Percentiles rank a stretch among this genome's conserved stretches.
Conservation (phyloP, 1,284 basidiomycete species). For the Boletus nobilissimus region DNA sequence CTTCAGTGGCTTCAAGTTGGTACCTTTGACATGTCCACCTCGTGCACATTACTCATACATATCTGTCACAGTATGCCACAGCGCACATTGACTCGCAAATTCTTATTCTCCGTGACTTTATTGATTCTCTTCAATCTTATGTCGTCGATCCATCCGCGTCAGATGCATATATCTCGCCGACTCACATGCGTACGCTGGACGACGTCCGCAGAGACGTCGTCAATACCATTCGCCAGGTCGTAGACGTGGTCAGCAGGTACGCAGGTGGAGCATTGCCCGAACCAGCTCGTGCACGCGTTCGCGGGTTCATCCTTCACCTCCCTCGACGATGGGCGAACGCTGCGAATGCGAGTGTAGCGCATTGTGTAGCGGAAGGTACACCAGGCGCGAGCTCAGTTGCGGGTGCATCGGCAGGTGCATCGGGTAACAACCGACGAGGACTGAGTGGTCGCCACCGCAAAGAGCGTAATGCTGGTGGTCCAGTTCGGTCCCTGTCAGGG, state of each 20-base stretch:
- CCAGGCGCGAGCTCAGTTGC: conserved; percentile 45
- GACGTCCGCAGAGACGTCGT: conserved; percentile 86
- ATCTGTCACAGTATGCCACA: conserved; percentile 78
- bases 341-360: conserved; percentile 32
- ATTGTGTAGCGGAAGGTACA: conserved; percentile 39
- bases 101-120: conserved; percentile 83
- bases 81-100: conserved; percentile 90
- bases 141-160: conserved; percentile 39
- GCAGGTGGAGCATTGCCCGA: conserved; percentile 88
- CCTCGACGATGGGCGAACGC: conserved; percentile 81
- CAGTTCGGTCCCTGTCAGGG: conserved; percentile 42
- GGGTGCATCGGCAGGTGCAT: conserved; percentile 54
- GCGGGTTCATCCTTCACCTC: conserved; percentile 83
- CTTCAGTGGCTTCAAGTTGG: conserved; percentile 88
- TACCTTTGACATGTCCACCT: conserved; percentile 50
- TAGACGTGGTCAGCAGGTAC: conserved; percentile 88
- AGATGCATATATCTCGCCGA: conserved; percentile 55
- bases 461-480: conserved; percentile 46
- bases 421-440: conserved; percentile 37
- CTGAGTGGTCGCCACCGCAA: conserved; percentile 37
- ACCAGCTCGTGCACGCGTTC: conserved; percentile 79
- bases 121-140: conserved; percentile 69
- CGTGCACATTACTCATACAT: conserved; percentile 52
- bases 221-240: conserved; percentile 87
- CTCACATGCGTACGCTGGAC: conserved; percentile 73